Percentiles rank a stretch among this genome's conserved stretches.
phyloP scores from a whole-genome alignment of 306 rosid genomes.

The Trifolium repens region DNA sequence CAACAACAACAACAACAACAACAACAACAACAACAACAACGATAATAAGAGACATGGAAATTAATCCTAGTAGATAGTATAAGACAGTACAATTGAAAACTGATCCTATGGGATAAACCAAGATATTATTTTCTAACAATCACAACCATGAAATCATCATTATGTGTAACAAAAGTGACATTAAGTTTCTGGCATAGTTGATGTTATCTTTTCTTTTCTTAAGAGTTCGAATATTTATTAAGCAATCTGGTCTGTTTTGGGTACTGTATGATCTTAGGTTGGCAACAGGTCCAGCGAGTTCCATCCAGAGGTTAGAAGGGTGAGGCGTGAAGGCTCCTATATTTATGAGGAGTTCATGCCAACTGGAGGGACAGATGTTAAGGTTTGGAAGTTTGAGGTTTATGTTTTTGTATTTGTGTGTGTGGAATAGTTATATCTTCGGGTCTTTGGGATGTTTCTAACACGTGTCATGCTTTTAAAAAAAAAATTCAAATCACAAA shows the following conservation, averaged over 20 bases:
- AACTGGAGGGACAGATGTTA: slow-evolving; percentile 99
- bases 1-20: too few species aligned
- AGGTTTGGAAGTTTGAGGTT: slow-evolving; percentile 60
- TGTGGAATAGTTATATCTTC: not conserved
- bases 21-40: too few species aligned
- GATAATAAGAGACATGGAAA: too few species aligned
- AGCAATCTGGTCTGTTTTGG: slow-evolving; percentile 35
- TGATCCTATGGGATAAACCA: not conserved
- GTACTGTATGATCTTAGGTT: slow-evolving; percentile 60
- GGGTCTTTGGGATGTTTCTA: not conserved
- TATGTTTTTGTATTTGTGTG: slow-evolving; percentile 30
- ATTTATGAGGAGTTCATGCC: slow-evolving; percentile 98
- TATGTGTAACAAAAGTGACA: not conserved
- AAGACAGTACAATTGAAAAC: not conserved
- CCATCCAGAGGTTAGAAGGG: slow-evolving; percentile 94
- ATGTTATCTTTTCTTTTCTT: slow-evolving; percentile 21
- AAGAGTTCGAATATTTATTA: slow-evolving; percentile 20
- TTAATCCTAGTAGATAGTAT: not conserved
- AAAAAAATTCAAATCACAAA: not conserved
- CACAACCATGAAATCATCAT: slow-evolving; percentile 1
- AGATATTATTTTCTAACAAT: not conserved
- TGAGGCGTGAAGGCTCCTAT: slow-evolving; percentile 96
- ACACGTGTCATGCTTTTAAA: slow-evolving; percentile 18
- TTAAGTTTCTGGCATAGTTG: slow-evolving; percentile 31
- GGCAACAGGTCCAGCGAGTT: slow-evolving; percentile 99